phyloP scores from a whole-genome alignment of 371 early-diverging fungal genomes.

The Blastocladiella emersonii region DNA sequence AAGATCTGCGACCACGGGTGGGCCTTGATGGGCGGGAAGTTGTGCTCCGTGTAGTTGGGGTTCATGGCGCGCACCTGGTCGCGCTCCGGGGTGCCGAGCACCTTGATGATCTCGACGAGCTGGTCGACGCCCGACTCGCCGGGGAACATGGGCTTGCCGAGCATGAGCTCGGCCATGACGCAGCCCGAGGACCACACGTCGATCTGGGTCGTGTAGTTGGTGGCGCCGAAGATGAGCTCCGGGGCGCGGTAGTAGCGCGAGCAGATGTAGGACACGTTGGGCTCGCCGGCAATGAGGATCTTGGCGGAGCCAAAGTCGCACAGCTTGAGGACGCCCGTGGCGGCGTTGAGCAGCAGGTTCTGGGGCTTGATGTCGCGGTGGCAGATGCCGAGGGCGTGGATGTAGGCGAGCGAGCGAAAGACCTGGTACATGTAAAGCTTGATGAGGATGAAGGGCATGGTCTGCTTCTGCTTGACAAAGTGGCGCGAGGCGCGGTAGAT shows the following conservation, averaged over 20 bases:
- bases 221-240: slow-evolving; percentile 94
- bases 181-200: slow-evolving; percentile 99
- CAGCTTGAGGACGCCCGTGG: slow-evolving; percentile 80
- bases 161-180: slow-evolving; percentile 98
- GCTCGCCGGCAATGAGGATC: slow-evolving; percentile 78
- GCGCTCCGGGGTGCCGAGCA: slow-evolving; percentile 94
- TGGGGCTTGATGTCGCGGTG: slow-evolving; percentile 99
- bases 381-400: slow-evolving; percentile 77
- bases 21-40: slow-evolving; percentile 93
- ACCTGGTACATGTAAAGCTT: slow-evolving; percentile 96
- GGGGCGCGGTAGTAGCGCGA: slow-evolving; percentile 98
- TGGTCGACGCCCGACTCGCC: slow-evolving; percentile 99
- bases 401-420: slow-evolving; percentile 86
- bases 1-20: slow-evolving; percentile 77
- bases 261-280: slow-evolving; percentile 96
- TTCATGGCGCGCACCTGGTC: slow-evolving; percentile 94
- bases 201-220: slow-evolving; percentile 82
- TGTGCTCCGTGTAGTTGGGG: slow-evolving; percentile 92
- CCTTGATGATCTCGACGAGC: slow-evolving; percentile 98
- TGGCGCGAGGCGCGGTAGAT: slow-evolving; percentile 76
- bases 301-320: slow-evolving; percentile 99
- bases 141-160: slow-evolving; percentile 92
- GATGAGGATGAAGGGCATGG: slow-evolving; percentile 83
- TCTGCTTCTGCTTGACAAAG: slow-evolving; percentile 72
- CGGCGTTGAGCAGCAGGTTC: slow-evolving; percentile 87